A percentile compares a stretch with the other conserved stretches of the same genome.
phyloP scores from a whole-genome alignment of 768 basidiomycete genomes.

The Agrocybe praecox region DNA sequence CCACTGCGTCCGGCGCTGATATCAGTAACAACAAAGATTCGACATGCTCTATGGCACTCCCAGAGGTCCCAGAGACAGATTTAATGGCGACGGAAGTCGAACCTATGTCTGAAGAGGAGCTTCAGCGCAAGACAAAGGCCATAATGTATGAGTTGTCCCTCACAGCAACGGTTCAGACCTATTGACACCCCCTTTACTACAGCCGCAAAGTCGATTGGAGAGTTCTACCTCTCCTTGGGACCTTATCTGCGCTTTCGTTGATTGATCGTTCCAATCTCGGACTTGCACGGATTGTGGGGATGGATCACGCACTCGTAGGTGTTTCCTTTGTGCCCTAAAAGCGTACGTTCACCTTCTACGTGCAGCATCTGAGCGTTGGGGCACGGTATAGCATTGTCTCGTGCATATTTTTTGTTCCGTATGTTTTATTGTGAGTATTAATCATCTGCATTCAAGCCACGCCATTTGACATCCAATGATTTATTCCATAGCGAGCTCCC shows the following conservation, averaged over 20 bases:
- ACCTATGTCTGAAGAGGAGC: not conserved
- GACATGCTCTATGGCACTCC: not conserved
- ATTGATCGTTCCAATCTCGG: slow-evolving; percentile 40
- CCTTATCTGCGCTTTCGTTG: slow-evolving; percentile 37
- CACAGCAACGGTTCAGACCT: not conserved
- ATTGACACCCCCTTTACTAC: not conserved
- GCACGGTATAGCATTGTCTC: slow-evolving; percentile 35
- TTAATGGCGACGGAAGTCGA: too few relatives aligned
- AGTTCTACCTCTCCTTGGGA: slow-evolving; percentile 34
- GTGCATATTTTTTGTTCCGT: slow-evolving; percentile 37
- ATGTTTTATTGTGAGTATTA: slow-evolving; percentile 33
- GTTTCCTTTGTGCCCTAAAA: not conserved
- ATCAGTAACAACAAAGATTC: not conserved
- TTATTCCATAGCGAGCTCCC: slow-evolving; percentile 30
- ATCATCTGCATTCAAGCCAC: not conserved
- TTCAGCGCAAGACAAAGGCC: not conserved
- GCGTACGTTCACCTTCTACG: not conserved
- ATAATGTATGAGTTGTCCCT: not conserved
- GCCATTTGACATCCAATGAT: slow-evolving; percentile 21
- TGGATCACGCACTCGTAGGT: slow-evolving; percentile 34
- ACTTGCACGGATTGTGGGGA: slow-evolving; percentile 35
- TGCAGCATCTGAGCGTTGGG: slow-evolving; percentile 30
- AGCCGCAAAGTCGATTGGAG: slow-evolving; percentile 35
- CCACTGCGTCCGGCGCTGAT: too few relatives aligned
- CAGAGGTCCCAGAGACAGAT: too few relatives aligned